A percentile compares a stretch with the other conserved stretches of the same genome.
Conservation (phyloP, 352 stramenopile genomes). For the Peronospora belbahrii region DNA sequence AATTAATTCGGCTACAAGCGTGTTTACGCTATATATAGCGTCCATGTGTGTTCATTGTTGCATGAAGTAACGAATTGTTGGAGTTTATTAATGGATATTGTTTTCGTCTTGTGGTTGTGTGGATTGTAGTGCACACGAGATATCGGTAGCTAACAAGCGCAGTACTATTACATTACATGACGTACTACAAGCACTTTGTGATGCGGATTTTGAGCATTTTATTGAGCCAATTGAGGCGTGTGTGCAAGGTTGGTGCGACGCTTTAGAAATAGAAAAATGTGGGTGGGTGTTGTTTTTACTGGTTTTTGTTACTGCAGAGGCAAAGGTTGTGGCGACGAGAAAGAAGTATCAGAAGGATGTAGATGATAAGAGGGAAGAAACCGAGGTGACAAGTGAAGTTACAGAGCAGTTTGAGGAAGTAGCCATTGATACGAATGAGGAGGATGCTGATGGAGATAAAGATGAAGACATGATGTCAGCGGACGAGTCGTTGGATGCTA, state of each 20-base stretch:
- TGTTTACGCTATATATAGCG: conserved; percentile 76
- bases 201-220: conserved; percentile 79
- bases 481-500: conserved; percentile 24
- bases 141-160: conserved; percentile 57
- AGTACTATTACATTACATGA: conserved; percentile 73
- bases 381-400: conserved; percentile 28
- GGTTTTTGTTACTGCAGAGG: conserved; percentile 27
- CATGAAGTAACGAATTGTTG: background rate
- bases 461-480: conserved; percentile 39
- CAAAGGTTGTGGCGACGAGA: conserved; percentile 29
- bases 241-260: conserved; percentile 44
- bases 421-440: conserved; percentile 22
- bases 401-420: conserved; percentile 25
- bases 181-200: conserved; percentile 56
- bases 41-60: conserved; percentile 38
- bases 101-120: no score
- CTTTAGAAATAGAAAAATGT: background rate
- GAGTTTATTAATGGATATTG: background rate
- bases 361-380: conserved; percentile 19
- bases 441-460: conserved; percentile 35
- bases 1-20: conserved; percentile 61
- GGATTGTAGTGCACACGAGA: conserved; percentile 52
- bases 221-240: conserved; percentile 58
- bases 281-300: background rate
- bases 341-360: conserved; percentile 22